Evolutionary conservation across 1,284 basidiomycete species (phyloP).

Genomic region (Ceratobasidium sp.): DNA sequence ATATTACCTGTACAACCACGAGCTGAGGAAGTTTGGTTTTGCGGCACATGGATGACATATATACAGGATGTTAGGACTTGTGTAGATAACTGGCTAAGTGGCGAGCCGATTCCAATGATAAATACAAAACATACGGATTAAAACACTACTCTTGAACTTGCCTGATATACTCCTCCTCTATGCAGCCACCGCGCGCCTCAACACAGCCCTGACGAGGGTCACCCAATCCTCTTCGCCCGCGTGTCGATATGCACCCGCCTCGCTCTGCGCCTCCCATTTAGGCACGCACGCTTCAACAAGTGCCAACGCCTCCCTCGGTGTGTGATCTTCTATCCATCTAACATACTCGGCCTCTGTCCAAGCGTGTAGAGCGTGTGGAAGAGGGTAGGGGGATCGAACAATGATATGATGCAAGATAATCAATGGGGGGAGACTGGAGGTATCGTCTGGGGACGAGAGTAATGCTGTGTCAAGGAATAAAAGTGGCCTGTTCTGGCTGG

Average conservation of each 20-base stretch:
- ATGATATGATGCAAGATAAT: constrained; percentile 91
- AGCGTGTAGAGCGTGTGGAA: constrained; percentile 87
- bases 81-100: no score
- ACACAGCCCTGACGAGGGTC: constrained; percentile 45
- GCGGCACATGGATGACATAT: no score
- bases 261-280: constrained; percentile 71
- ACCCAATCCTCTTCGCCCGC: constrained; percentile 51
- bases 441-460: constrained; percentile 72
- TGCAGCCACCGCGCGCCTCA: constrained; percentile 33
- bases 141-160: no score
- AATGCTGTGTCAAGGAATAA: constrained; percentile 84
- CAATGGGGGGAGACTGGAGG: constrained; percentile 78
- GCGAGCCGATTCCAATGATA: no score
- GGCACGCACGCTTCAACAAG: constrained; percentile 74
- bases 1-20: no score
- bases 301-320: constrained; percentile 73
- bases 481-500: constrained; percentile 66
- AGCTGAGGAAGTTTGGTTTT: no score
- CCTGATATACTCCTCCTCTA: no score
- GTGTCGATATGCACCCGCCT: constrained; percentile 61
- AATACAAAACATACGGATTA: no score
- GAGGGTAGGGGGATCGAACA: constrained; percentile 83
- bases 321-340: constrained; percentile 84
- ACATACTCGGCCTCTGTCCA: constrained; percentile 96
- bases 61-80: no score